Evolutionary conservation across 108 stramenopile species (phyloP), one percentile per base, ranked within the genome.

Genomic region (Tribonema minus): DNA sequence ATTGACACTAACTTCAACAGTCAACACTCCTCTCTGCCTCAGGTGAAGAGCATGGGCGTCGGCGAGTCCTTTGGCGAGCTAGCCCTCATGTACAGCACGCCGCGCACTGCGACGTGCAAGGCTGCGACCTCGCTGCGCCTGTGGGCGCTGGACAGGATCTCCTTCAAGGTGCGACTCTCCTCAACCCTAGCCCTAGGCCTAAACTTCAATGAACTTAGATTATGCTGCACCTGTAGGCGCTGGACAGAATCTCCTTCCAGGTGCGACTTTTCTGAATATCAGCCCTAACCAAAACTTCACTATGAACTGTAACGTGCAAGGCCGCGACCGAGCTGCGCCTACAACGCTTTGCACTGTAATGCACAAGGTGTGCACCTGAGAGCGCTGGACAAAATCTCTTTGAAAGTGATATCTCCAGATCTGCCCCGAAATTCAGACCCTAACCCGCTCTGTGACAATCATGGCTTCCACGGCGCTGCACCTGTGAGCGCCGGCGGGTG

Each of bases 1-100:
- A n/a, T n/a, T n/a, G n/a, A n/a, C n/a, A n/a, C n/a, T n/a, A n/a
- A n/a, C n/a, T n/a, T n/a, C n/a, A n/a, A n/a, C n/a, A n/a, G n/a
- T n/a, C n/a, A n/a, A n/a, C n/a, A n/a, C n/a, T n/a, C n/a, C n/a
- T n/a, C n/a, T n/a, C n/a, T n/a, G n/a, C n/a, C n/a, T n/a, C 61
- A 85, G 83, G 60, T 81, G 15, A 78, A 83, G 30, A 72, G 62
- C 9, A 75, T 80, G 79, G 79, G 79, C 0, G 67, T 62, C 28
- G 89, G 89, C 0, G 84, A 87, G 4, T 37, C 83, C 0, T 89
- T 89, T 39, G 89, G 89, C 2, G 89, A 89, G 61, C 41, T 89
- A 32, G 88, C 89, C 4, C 68, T 89, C 26, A 76, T 88, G 81
- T 86, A 89, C 82, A 88, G 84, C 69, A 70, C 83, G 30, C 84